These are phyloP conservation scores for Russula sp. DNA, from an alignment of 768 basidiomycete species.

Conservation along the genomic window DNA sequence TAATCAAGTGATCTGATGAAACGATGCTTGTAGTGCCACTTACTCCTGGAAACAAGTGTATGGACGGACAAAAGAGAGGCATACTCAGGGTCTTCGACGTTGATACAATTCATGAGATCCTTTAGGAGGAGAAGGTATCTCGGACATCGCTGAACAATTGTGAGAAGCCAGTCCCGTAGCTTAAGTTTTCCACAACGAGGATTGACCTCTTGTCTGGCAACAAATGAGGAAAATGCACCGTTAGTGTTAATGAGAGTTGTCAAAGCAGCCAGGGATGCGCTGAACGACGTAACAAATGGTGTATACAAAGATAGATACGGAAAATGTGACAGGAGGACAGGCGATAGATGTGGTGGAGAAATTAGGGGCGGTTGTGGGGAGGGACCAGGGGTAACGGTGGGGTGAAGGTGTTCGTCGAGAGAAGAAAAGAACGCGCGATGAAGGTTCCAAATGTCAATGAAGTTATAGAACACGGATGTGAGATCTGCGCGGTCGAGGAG, in stretches of 20 bases:
- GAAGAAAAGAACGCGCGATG: constrained; percentile 71
- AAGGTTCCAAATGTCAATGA: constrained; percentile 89
- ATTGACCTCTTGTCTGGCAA: constrained; percentile 63
- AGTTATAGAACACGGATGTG: constrained; percentile 79
- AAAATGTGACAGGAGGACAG: constrained; percentile 73
- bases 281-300: constrained; percentile 79
- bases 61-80: constrained; percentile 57
- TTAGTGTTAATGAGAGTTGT: constrained; percentile 54
- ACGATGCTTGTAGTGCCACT: constrained; percentile 24
- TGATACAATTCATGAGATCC: constrained; percentile 71
- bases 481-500: constrained; percentile 67
- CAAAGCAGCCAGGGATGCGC: constrained; percentile 59
- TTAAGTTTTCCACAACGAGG: constrained; percentile 70
- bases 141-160: constrained; percentile 84
- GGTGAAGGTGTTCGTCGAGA: constrained; percentile 47
- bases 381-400: constrained; percentile 16
- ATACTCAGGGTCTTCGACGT: constrained; percentile 64
- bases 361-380: constrained; percentile 29
- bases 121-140: constrained; percentile 81
- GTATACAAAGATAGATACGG: constrained; percentile 87
- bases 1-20: constrained; percentile 22
- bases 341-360: constrained; percentile 48
- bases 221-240: constrained; percentile 57
- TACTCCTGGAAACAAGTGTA: constrained; percentile 73
- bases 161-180: constrained; percentile 81